Conservation (phyloP, 2,329 filamentous ascomycete genomes). For the Lomentospora prolificans region DNA sequence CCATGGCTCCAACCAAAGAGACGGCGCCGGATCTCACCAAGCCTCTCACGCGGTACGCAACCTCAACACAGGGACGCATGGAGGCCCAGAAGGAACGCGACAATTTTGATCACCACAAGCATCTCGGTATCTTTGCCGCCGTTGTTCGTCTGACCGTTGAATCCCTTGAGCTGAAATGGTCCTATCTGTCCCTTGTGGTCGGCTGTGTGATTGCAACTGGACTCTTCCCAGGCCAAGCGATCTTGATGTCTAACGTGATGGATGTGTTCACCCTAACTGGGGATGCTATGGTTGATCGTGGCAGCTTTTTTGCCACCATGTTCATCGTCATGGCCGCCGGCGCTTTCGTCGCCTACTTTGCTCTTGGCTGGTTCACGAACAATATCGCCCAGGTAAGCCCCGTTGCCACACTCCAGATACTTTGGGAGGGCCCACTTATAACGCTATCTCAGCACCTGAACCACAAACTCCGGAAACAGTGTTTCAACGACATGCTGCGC, state of each 20-base stretch:
- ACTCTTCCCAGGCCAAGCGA: conserved; percentile 29
- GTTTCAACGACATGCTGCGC: conserved; percentile 41
- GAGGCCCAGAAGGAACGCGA: conserved; percentile 25
- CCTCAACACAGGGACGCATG: conserved; percentile 20
- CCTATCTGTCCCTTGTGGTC: conserved; percentile 23
- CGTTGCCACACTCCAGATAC: too few species aligned
- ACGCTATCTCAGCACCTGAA: conserved; percentile 13
- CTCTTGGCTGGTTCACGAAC: conserved; percentile 26
- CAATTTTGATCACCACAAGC: conserved; percentile 24
- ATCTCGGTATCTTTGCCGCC: conserved; percentile 19
- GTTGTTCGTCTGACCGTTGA: conserved; percentile 25
- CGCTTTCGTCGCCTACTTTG: conserved; percentile 32
- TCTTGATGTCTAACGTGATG: conserved; percentile 30
- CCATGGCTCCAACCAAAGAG: conserved; percentile 10
- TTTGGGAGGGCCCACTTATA: too few species aligned
- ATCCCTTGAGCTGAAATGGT: conserved; percentile 25
- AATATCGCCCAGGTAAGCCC: conserved; percentile 23
- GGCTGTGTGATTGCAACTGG: conserved; percentile 19
- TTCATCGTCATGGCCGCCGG: conserved; percentile 43
- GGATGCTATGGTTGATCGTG: conserved; percentile 20
- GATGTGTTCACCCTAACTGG: conserved; percentile 22
- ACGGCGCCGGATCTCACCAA: conserved; percentile 9
- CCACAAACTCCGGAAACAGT: conserved; percentile 22
- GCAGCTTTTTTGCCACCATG: conserved; percentile 46
- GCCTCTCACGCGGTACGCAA: conserved; percentile 11